Base-by-base conservation (phyloP, 164 flowering plant genomes). In the Magnolia kwangsiensis region DNA sequence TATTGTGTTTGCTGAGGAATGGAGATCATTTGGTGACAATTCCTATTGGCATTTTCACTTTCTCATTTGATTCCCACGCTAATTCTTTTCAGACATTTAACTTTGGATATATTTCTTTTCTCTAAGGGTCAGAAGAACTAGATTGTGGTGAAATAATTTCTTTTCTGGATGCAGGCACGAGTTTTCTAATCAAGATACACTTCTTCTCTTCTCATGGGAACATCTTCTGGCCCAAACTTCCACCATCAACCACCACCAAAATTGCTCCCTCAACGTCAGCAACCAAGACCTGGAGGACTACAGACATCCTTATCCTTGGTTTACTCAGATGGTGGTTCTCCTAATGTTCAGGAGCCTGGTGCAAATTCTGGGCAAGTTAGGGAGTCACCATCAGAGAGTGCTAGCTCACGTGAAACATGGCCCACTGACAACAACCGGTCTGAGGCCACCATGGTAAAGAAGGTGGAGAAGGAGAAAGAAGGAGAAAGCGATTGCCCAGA, bases 341-440 rank as follows among this genome's bases (percentile, higher is more conserved):
- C 73, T 67, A 67, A 68, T 37, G 20, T 50, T 58, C 74, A 71
- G 14, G 74, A 77, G n/a, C 76, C 80, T 24, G 76, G 16, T 21
- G 73, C 76, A 9, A 92, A 88, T 76, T 84, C 92, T 76, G 94
- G 92, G 69, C 88, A 84, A 21, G 83, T 78, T 24, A 92, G 86
- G 29, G 99, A 85, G 72, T 94, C 98, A 8, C 99, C 99, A 19
- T 76, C 98, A 19, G 98, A 94, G 79, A 96, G 99, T 85, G 98
- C 97, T 11, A 92, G 99, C 80, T 96, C 99, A 3, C 84, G 88
- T 0, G 99, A 96, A 79, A 94, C 96, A 6, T 91, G 94, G 91
- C 97, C 97, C 2, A 83, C 86, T 72, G 76, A 78, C 10, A 65
- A 72, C 63, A 50, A 51, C 75, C 64, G 55, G 20, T 18, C 65